phyloP scores from a whole-genome alignment of 2,329 filamentous ascomycete species.

The Aquanectria penicillioides region DNA sequence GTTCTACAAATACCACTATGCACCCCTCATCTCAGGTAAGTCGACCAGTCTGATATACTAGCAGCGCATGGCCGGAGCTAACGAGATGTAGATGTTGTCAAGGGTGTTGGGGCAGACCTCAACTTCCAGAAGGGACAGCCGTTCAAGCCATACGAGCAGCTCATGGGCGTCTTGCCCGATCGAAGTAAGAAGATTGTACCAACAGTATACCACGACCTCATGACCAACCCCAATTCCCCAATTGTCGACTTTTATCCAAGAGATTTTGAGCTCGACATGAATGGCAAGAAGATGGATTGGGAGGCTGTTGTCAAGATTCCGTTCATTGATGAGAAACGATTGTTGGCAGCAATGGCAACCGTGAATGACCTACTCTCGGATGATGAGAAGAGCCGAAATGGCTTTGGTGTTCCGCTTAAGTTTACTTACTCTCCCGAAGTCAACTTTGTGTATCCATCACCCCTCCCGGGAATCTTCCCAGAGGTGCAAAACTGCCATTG shows the following conservation, averaged over 20 bases:
- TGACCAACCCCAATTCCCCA: constrained; percentile 89
- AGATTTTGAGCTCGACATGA: constrained; percentile 98
- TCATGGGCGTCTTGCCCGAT: constrained; percentile 98
- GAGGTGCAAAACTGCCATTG: constrained; percentile 89
- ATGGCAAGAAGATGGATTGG: constrained; percentile 99
- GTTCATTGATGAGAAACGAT: constrained; percentile 92
- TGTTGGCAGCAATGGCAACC: constrained; percentile 86
- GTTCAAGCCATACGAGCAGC: constrained; percentile 93
- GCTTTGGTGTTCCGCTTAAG: constrained; percentile 91
- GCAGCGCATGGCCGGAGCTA: constrained; percentile 62
- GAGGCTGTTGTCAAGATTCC: constrained; percentile 99
- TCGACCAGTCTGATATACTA: neutral
- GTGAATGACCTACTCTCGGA: constrained; percentile 81
- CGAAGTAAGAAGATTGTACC: constrained; percentile 98
- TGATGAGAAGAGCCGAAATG: constrained; percentile 84
- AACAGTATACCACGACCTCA: constrained; percentile 84
- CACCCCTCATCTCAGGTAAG: constrained; percentile 89
- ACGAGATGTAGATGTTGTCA: constrained; percentile 77
- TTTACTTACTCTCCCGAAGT: constrained; percentile 85
- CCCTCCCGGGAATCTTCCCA: constrained; percentile 88
- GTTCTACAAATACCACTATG: constrained; percentile 97
- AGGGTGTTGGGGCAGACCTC: constrained; percentile 85
- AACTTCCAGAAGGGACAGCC: constrained; percentile 95
- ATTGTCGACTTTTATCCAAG: constrained; percentile 98
- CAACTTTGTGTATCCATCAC: constrained; percentile 87